Evolutionary conservation across 495 filamentous ascomycete genomes (phyloP).

Genomic region (Penicillium silybi): DNA sequence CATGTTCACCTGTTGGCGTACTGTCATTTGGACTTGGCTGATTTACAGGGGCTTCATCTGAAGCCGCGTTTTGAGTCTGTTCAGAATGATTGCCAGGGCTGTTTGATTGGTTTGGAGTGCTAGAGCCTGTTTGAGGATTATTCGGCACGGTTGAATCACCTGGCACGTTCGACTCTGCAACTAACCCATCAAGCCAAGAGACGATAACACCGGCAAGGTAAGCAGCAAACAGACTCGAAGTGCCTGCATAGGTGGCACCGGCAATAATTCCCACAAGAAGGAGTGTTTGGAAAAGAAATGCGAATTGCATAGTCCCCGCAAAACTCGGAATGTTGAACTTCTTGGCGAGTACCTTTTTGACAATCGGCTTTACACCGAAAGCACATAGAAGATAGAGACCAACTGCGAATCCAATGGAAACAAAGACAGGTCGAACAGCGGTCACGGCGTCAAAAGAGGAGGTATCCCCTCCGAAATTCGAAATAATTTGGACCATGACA

Average conservation of each 20-base stretch:
- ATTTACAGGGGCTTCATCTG: no score
- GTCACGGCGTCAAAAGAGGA: conserved; percentile 37
- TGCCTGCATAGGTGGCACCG: conserved; percentile 58
- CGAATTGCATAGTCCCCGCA: conserved; percentile 21
- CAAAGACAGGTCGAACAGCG: conserved; percentile 55
- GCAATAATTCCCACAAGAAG: conserved; percentile 53
- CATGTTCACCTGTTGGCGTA: conserved; percentile 28
- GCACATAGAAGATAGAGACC: conserved; percentile 42
- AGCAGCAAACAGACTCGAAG: conserved; percentile 66
- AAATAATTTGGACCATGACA: conserved; percentile 70
- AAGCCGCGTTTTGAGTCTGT: not conserved
- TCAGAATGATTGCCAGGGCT: no score
- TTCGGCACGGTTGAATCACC: not conserved
- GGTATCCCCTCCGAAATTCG: conserved; percentile 39
- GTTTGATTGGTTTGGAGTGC: not conserved
- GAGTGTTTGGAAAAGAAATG: conserved; percentile 37
- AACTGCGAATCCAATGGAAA: conserved; percentile 54
- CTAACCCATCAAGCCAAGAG: conserved; percentile 49
- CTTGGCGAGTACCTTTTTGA: conserved; percentile 7
- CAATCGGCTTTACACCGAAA: conserved; percentile 39
- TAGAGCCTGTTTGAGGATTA: not conserved
- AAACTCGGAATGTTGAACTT: conserved; percentile 12
- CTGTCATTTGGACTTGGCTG: no score
- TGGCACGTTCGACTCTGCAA: conserved; percentile 4
- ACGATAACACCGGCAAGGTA: conserved; percentile 61